phyloP scores from a whole-genome alignment of 140 eudicot genomes.

The Senecio squalidus region DNA sequence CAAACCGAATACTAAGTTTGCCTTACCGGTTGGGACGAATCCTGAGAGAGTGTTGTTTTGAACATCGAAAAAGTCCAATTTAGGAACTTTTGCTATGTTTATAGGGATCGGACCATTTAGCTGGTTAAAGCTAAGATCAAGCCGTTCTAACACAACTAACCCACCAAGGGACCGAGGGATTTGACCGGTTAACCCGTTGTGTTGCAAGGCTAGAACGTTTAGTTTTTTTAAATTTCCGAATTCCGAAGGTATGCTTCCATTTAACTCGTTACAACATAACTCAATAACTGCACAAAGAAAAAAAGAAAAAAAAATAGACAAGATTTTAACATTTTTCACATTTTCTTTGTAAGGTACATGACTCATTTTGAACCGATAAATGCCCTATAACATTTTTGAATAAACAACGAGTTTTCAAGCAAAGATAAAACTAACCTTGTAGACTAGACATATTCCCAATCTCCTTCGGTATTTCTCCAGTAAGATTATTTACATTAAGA shows the following conservation, averaged over 20 bases:
- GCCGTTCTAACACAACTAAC: constrained; percentile 50
- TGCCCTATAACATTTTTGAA: no score
- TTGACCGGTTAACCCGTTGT: constrained; percentile 45
- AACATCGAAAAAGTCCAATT: constrained; percentile 51
- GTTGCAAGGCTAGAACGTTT: constrained; percentile 46
- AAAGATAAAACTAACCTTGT: constrained; percentile 18
- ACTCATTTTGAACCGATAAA: no score
- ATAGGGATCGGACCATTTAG: constrained; percentile 64
- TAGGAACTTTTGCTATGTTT: constrained; percentile 34
- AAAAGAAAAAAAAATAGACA: neutral
- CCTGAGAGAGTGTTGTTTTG: constrained; percentile 82
- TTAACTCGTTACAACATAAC: constrained; percentile 58
- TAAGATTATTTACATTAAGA: constrained; percentile 69
- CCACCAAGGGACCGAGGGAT: constrained; percentile 66
- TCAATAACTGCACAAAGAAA: constrained; percentile 45
- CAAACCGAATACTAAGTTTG: no score
- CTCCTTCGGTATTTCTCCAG: constrained; percentile 58
- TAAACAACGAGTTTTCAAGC: no score
- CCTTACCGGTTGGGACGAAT: constrained; percentile 61
- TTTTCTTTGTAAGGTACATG: no score
- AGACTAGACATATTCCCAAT: constrained; percentile 70
- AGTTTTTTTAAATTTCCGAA: constrained; percentile 56
- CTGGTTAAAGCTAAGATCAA: constrained; percentile 63
- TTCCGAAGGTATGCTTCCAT: constrained; percentile 72
- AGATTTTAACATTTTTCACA: no score